Evolutionary conservation across 78 protist species (phyloP), one percentile per base, ranked within the genome.

Genomic region (Emiliania huxleyi): DNA sequence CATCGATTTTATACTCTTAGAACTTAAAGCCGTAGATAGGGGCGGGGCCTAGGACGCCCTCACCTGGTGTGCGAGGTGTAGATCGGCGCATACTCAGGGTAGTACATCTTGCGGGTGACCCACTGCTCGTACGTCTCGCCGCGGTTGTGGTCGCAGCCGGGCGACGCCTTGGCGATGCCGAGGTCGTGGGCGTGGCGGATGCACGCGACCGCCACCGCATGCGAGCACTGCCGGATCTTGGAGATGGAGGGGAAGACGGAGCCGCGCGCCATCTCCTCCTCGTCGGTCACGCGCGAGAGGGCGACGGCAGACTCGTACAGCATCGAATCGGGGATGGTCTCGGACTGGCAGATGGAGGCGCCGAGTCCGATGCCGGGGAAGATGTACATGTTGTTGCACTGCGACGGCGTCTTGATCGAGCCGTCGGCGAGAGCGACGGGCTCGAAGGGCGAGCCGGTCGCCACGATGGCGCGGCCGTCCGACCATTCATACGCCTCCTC

Each of bases 281-380:
- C 56, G 33, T 23, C 0, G 26, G 89, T 26, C 38, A 77, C 40
- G 5, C 40, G 6, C 18, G 56, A 33, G 12, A 44, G 55, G 0
- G 89, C 49, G n/a, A 44, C 94, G 37, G 84, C 90, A 19, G 40
- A 43, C 26, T 12, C 33, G 46, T 77, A 77, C 33, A 77, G 85
- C 77, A 92, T 62, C 21, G n/a, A 38, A 8, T 91, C 77, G 1
- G 96, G 56, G 43, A 87, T 2, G 38, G 93, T 90, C 56, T 23
- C 44, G 18, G 95, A 79, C 21, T 92, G 90, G 23, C 18, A 19
- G 43, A 46, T 37, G 22, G 77, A 49, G 38, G 92, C 95, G 37
- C 94, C 97, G 26, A 93, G 94, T 23, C 96, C 97, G 48, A 96
- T 26, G 56, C 94, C 97, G 33, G 97, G 97, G 96, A 96, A 96